Conservation (phyloP, 2,329 filamentous ascomycete species). For the Aspergillus niger region DNA sequence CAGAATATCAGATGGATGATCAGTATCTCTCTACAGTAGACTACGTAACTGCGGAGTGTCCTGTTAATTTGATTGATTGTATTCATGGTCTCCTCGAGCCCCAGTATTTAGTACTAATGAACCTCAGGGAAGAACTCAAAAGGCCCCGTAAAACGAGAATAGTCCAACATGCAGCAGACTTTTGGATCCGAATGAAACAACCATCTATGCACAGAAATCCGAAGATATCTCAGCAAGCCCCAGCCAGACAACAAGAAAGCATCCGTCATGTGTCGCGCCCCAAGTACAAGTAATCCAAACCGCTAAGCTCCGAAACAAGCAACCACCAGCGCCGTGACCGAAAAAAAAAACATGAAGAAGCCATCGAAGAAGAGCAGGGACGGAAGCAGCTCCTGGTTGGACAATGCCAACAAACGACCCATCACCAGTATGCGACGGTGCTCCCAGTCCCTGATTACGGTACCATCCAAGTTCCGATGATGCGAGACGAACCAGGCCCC, state of each 20-base stretch:
- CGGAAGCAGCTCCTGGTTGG: conserved; percentile 12
- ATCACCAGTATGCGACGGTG: conserved; percentile 9
- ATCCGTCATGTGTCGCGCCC: conserved; percentile 21
- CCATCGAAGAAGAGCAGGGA: conserved; percentile 12
- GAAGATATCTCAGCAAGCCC: conserved; percentile 14
- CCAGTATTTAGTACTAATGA: conserved; percentile 4
- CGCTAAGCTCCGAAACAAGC: conserved; percentile 26
- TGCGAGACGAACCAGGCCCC: conserved; percentile 10
- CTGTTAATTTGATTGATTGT: conserved; percentile 7
- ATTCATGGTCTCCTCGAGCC: background rate
- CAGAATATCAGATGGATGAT: background rate
- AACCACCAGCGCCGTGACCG: conserved; percentile 39
- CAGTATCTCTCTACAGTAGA: background rate
- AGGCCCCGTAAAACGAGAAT: background rate
- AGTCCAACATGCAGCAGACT: conserved; percentile 16
- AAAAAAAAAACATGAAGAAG: conserved; percentile 13
- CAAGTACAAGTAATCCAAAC: conserved; percentile 19
- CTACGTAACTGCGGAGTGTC: background rate
- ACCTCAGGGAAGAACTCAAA: conserved; percentile 8
- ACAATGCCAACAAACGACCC: conserved; percentile 5
- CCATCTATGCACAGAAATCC: conserved; percentile 22
- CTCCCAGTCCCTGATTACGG: conserved; percentile 1
- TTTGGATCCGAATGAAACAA: conserved; percentile 20
- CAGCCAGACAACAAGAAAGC: conserved; percentile 26
- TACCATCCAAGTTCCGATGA: conserved; percentile 11